Base-by-base conservation (phyloP, 139 green algal genomes). In the Ulvella scutata region DNA sequence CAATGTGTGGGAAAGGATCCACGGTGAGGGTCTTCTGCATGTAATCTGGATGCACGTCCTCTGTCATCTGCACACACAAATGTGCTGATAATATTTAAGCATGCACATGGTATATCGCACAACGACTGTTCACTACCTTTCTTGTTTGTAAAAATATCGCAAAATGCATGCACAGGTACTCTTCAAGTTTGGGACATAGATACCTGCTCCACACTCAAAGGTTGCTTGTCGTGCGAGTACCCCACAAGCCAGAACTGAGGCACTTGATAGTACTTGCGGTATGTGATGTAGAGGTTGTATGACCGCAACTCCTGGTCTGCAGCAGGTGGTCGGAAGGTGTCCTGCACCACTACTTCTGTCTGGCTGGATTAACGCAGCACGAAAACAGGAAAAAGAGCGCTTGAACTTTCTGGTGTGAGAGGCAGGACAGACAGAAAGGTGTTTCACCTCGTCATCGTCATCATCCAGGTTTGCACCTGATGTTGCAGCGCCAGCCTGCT, bases 201-300 rank as follows among this genome's bases (percentile, higher is more conserved):
- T 75, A 92, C 88, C 85, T 91, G 81, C 33, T 80, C 43, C 3
- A 82, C 74, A 28, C 39, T 75, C 23, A 96, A 80, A 3, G 87
- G 89, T 74, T 86, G 78, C 2, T 83, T 75, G 29, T 79, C 72
- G 76, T 95, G 88, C 40, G 91, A 85, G 78, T 89, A 94, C 10
- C 91, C 92, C 36, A 94, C 84, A 72, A 96, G 82, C 92, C 91
- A 97, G 72, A 96, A 87, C 26, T 88, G 80, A 0, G 90, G 91
- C 31, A 78, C 78, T 72, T 87, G 80, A 72, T 97, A 94, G 72
- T 92, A 93, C 82, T 95, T 93, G 82, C 96, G 91, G 62, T 97
- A 97, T 2, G 87, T 93, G 75, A 97, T 94, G 79, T 93, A 86
- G 59, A 97, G 72, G 79, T 96, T 90, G 74, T 97, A 97, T 0